Percentiles rank a stretch among this genome's conserved stretches.
Evolutionary conservation across 164 flowering plant species (phyloP).

Genomic region (Macadamia tetraphylla): DNA sequence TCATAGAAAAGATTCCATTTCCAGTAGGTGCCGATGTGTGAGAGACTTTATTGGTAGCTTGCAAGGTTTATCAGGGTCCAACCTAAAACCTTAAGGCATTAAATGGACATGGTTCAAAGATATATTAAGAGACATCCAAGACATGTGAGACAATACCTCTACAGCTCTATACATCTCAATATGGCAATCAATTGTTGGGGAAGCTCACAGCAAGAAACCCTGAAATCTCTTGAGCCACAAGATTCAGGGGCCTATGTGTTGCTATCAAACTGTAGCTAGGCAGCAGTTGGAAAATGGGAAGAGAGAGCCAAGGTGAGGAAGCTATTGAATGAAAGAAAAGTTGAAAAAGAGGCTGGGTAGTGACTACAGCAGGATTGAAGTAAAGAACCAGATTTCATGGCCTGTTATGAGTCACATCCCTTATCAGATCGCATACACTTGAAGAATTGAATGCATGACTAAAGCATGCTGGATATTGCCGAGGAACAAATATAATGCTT

Average conservation of each 20-base stretch:
- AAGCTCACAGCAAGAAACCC: conserved; percentile 62
- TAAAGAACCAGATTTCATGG: conserved; percentile 67
- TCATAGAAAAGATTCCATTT: conserved; percentile 64
- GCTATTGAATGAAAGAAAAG: conserved; percentile 65
- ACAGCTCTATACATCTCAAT: no score
- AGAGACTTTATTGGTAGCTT: conserved; percentile 75
- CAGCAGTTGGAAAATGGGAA: conserved; percentile 71
- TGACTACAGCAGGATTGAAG: conserved; percentile 76
- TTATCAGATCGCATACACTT: conserved; percentile 52
- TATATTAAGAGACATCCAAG: no score
- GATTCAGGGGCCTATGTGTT: conserved; percentile 80
- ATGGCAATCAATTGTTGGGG: conserved; percentile 48
- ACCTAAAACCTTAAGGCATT: no score
- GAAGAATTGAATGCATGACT: conserved; percentile 47
- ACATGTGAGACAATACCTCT: no score
- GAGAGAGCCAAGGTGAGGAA: conserved; percentile 63
- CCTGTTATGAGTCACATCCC: conserved; percentile 74
- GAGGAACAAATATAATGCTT: conserved; percentile 74
- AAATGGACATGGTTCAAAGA: no score
- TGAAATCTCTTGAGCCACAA: conserved; percentile 66
- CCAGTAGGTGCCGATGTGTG: conserved; percentile 65
- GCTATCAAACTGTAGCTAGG: conserved; percentile 66
- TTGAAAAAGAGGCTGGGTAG: conserved; percentile 71
- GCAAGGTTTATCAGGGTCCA: conserved; percentile 40
- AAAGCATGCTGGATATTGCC: conserved; percentile 64